Base-by-base conservation (phyloP, 768 basidiomycete genomes). In the Crepidotus variabilis region DNA sequence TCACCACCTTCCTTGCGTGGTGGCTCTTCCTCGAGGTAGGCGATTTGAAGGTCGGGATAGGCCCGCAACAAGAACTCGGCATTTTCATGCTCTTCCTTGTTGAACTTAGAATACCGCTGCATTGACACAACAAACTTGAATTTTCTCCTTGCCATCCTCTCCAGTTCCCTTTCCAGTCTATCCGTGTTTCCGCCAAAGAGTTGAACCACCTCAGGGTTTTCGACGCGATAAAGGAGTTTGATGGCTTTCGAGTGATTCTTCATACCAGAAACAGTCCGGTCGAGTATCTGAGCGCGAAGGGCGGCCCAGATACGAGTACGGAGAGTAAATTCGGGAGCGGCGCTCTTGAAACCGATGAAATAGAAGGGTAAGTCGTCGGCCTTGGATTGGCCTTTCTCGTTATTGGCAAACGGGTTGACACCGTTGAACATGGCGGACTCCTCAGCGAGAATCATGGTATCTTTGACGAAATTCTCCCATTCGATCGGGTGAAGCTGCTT, bases 181-280 rank as follows among this genome's bases (percentile, higher is more conserved):
- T 98, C 97, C 2, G 96, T 97, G 74, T 98, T 98, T 13, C 95
- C 96, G 39, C 97, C 96, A 63, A 94, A 98, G 49, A 89, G 81
- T 73, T 98, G 96, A 16, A 99, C 97, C 49, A 99, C 92, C 72
- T 99, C 97, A 7, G 97, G 97, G 75, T 98, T 98, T 77, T 99
- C 97, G 45, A 99, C 97, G 55, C 96, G 93, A 72, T 98, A 96
- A n/a, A 99, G 82, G 34, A 99, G 77, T 71, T 99, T 99, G 85
- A 99, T 98, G 11, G 97, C 97, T 77, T 99, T 99, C 62, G 92
- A 87, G 71, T 99, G 98, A 76, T 99, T 99, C 97, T 98, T 98
- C 92, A 99, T 98, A 51, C 97, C 97, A 34, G 97, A 98, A 16
- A 99, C 96, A 13, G 97, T 99, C 61, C 97, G 87, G 70, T 99